These are phyloP conservation scores for Gossypium longicalyx DNA, from an alignment of 345 rosid species.

Conservation along the genomic window DNA sequence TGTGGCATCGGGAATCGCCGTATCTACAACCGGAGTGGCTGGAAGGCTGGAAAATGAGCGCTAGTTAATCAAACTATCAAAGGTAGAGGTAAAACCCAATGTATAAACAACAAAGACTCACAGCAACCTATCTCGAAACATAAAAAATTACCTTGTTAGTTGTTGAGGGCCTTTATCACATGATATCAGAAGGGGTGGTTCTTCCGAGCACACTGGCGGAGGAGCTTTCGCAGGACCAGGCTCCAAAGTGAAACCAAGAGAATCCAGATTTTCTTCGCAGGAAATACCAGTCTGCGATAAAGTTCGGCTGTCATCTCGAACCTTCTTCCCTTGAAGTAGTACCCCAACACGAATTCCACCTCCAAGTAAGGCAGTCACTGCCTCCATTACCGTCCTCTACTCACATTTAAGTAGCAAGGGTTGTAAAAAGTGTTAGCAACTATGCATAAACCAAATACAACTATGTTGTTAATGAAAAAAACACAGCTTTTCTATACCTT, in stretches of 20 bases:
- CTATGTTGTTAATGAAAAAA: background rate
- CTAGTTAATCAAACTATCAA: background rate
- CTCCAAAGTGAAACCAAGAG: conserved; percentile 81
- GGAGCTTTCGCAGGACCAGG: conserved; percentile 39
- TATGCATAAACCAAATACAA: background rate
- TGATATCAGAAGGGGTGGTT: conserved; percentile 31
- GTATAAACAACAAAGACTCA: background rate
- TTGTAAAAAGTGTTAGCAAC: conserved; percentile 12
- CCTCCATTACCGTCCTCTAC: conserved; percentile 79
- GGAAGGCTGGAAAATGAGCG: conserved; percentile 44
- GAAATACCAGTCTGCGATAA: conserved; percentile 73
- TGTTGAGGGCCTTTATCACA: conserved; percentile 25
- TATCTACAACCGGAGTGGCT: conserved; percentile 35
- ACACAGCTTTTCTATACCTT: conserved; percentile 46
- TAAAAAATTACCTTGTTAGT: conserved; percentile 43
- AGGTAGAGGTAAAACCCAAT: background rate
- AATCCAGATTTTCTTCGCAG: conserved; percentile 49
- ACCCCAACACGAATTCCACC: conserved; percentile 74
- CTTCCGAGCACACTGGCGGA: conserved; percentile 41
- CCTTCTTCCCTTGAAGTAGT: conserved; percentile 80
- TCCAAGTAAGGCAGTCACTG: conserved; percentile 72
- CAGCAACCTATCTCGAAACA: background rate
- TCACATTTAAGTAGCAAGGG: conserved; percentile 4
- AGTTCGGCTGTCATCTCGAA: conserved; percentile 78
- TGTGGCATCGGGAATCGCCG: conserved; percentile 28